phyloP scores from a whole-genome alignment of 768 basidiomycete genomes.

The Phanerochaete carnosa region DNA sequence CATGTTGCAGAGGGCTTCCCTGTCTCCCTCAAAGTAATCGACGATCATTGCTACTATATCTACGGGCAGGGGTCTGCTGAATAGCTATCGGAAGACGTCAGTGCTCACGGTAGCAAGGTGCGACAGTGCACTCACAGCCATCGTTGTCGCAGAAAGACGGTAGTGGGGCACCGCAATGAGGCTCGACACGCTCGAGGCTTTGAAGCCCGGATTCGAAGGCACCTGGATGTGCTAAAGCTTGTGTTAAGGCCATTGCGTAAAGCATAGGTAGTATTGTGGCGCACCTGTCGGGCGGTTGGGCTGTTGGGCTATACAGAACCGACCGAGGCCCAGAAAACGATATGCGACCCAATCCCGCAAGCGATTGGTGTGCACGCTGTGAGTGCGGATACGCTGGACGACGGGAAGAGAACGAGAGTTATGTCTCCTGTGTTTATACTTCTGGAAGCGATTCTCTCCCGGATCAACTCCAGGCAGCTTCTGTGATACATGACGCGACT shows the following conservation, averaged over 20 bases:
- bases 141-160: neutral
- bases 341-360: neutral
- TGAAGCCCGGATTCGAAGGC: neutral
- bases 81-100: neutral
- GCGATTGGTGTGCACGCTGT: neutral
- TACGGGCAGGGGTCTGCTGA: neutral
- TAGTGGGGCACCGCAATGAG: no score
- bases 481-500: neutral
- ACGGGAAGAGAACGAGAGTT: neutral
- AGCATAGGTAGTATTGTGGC: neutral
- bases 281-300: no score
- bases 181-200: no score
- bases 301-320: no score
- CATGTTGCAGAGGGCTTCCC: neutral
- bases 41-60: slow-evolving; percentile 8
- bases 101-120: neutral
- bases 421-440: neutral
- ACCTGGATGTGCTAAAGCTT: no score
- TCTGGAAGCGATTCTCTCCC: neutral
- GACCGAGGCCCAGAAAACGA: neutral
- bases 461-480: neutral
- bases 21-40: slow-evolving; percentile 8
- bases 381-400: neutral
- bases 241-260: neutral
- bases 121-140: neutral